phyloP scores from a whole-genome alignment of 2,329 filamentous ascomycete species.

The Colletotrichum lini region DNA sequence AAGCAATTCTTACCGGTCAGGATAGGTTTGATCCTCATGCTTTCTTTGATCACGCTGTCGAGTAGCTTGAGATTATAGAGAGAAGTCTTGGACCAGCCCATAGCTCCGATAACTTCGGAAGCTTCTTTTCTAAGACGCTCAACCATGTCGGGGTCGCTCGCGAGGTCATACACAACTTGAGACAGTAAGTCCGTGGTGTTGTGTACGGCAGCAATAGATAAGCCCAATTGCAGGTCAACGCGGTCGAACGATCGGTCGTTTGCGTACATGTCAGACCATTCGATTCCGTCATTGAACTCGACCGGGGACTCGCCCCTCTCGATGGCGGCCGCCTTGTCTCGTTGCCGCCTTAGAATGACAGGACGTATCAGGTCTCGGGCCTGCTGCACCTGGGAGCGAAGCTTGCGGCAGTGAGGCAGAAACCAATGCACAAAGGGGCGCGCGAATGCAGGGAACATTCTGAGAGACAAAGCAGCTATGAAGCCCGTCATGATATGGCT shows the following conservation, averaged over 20 bases:
- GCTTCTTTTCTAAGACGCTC: constrained; percentile 60
- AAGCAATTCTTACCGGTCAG: background rate
- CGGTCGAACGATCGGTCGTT: constrained; percentile 75
- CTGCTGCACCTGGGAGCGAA: constrained; percentile 54
- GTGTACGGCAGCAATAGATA: constrained; percentile 72
- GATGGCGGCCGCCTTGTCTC: constrained; percentile 47
- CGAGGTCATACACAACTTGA: constrained; percentile 57
- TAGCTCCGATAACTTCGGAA: constrained; percentile 49
- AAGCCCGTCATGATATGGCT: constrained; percentile 58
- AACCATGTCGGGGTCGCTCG: constrained; percentile 55
- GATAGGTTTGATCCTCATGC: constrained; percentile 45
- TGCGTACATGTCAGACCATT: constrained; percentile 57
- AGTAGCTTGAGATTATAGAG: constrained; percentile 56
- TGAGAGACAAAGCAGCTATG: constrained; percentile 53
- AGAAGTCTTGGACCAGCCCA: constrained; percentile 52
- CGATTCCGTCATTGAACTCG: constrained; percentile 54
- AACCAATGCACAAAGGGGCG: constrained; percentile 60
- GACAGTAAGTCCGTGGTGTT: constrained; percentile 55
- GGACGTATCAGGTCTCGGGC: constrained; percentile 54
- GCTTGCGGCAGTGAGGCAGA: constrained; percentile 54
- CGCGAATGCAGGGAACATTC: constrained; percentile 56
- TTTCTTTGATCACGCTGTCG: constrained; percentile 59
- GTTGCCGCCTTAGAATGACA: constrained; percentile 47
- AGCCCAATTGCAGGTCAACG: constrained; percentile 80
- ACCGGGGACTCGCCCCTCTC: background rate